Evolutionary conservation across 108 stramenopile genomes (phyloP).

Genomic region (Seminavis robusta): DNA sequence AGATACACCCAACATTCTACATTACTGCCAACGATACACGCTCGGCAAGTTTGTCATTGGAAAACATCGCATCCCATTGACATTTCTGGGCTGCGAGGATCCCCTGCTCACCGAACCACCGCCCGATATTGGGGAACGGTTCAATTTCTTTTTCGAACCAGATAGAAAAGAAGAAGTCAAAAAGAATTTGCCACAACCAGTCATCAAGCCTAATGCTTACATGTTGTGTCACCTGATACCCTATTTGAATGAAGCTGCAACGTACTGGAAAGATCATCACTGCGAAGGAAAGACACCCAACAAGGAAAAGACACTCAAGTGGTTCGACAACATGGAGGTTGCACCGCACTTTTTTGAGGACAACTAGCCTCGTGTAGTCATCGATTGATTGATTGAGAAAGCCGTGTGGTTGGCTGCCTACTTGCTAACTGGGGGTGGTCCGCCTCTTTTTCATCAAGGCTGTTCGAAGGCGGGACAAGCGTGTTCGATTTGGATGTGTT

Average conservation of each 20-base stretch:
- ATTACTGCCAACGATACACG: slow-evolving; percentile 80
- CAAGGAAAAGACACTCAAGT: slow-evolving; percentile 4
- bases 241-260: slow-evolving; percentile 44
- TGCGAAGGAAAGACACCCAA: slow-evolving; percentile 59
- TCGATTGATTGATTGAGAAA: no score
- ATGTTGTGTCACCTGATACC: slow-evolving; percentile 45
- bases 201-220: slow-evolving; percentile 21
- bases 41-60: slow-evolving; percentile 62
- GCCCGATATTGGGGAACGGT: slow-evolving; percentile 17
- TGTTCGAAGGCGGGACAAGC: no score
- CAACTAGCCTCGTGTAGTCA: no score
- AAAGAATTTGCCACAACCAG: background rate
- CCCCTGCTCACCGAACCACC: slow-evolving; percentile 62
- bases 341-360: no score
- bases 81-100: slow-evolving; percentile 67
- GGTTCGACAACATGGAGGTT: no score
- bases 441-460: no score
- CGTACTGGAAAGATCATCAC: slow-evolving; percentile 23
- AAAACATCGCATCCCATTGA: slow-evolving; percentile 56
- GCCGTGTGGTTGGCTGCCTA: no score
- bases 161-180: background rate
- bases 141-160: background rate
- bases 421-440: no score
- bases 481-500: no score
- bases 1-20: slow-evolving; percentile 53